These are phyloP conservation scores for Cucumis melo DNA, from an alignment of 306 rosid genomes.

Conservation along the genomic window DNA sequence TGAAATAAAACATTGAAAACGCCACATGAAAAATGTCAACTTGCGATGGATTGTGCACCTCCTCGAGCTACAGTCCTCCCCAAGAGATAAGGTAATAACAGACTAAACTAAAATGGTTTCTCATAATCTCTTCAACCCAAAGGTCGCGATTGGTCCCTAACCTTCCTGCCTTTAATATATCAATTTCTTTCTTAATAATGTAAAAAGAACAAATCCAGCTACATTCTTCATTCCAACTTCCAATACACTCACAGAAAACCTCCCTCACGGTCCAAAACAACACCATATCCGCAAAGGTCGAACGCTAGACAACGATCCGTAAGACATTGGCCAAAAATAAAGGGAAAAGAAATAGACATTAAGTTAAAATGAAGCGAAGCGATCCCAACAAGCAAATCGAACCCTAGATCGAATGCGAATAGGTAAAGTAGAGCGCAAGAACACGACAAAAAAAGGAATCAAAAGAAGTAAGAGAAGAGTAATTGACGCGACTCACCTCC, in stretches of 20 bases:
- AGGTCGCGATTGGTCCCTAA: neutral
- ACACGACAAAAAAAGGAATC: neutral
- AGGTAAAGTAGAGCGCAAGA: neutral
- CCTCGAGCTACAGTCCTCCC: neutral
- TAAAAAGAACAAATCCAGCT: neutral
- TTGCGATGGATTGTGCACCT: neutral
- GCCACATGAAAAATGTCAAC: neutral
- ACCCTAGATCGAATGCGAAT: neutral
- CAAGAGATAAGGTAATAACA: neutral
- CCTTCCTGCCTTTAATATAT: neutral
- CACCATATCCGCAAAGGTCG: neutral
- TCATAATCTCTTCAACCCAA: neutral
- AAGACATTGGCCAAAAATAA: neutral
- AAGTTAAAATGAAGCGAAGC: neutral
- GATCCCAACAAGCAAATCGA: neutral
- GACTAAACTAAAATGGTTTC: neutral
- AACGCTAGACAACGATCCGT: neutral
- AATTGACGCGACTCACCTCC: slow-evolving; percentile 19
- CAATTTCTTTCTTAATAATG: neutral
- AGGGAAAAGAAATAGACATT: too few relatives aligned
- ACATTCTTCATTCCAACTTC: neutral
- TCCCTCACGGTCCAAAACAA: neutral
- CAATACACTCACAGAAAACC: neutral
- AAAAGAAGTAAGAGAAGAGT: neutral
- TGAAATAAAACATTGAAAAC: neutral